Conservation (phyloP, 2,329 filamentous ascomycete species). For the Ramularia collo-cygni region DNA sequence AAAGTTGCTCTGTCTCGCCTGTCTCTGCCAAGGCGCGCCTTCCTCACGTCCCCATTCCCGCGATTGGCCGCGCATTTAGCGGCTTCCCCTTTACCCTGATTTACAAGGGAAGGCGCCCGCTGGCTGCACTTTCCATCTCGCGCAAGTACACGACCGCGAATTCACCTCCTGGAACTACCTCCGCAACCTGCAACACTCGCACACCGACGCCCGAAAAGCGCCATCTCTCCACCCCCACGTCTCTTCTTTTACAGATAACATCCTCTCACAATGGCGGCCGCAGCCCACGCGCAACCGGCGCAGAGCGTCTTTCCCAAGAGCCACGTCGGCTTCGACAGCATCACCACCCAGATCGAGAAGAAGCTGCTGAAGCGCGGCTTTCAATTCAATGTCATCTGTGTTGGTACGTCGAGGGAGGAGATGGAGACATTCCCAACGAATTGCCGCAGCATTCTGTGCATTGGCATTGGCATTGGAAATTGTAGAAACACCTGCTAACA, state of each 20-base stretch:
- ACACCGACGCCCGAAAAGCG: conserved; percentile 3
- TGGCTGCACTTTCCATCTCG: background rate
- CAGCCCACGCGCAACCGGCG: conserved; percentile 47
- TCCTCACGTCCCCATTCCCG: conserved; percentile 1
- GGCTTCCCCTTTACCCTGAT: conserved; percentile 17
- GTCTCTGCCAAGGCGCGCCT: conserved; percentile 6
- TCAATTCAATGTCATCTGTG: conserved; percentile 99
- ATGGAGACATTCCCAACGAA: conserved; percentile 25
- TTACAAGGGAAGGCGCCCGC: conserved; percentile 7
- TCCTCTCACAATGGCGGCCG: conserved; percentile 15
- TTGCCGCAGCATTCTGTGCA: too few relatives aligned
- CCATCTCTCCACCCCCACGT: conserved; percentile 5
- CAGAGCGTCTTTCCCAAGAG: conserved; percentile 73
- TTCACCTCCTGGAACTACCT: background rate
- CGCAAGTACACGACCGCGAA: background rate
- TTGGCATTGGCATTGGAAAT: background rate
- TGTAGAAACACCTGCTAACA: background rate
- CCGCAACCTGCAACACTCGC: background rate
- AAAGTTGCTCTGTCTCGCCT: conserved; percentile 1
- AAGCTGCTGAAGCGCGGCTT: conserved; percentile 99
- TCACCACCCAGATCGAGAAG: conserved; percentile 98
- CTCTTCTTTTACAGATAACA: conserved; percentile 5
- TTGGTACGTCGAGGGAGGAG: conserved; percentile 80
- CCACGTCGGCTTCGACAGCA: conserved; percentile 99
- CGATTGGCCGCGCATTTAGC: conserved; percentile 10